Conservation (phyloP, 805 yeast species). For the Metschnikowia amazonensis region DNA sequence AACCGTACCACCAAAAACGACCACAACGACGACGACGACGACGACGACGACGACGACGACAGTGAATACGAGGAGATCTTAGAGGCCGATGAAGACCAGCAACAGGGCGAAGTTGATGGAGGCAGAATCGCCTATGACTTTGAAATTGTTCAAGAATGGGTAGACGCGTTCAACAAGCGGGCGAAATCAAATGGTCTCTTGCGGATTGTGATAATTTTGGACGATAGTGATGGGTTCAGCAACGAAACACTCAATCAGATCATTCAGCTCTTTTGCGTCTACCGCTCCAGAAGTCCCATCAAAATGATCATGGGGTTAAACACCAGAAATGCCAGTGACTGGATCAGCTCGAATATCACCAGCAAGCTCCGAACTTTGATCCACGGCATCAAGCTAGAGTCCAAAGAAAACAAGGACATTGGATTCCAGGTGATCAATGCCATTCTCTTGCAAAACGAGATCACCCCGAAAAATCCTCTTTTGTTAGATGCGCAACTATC, state of each 20-base stretch:
- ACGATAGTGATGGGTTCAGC: slow-evolving; percentile 35
- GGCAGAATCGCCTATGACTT: slow-evolving; percentile 35
- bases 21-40: slow-evolving; percentile 5
- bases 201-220: slow-evolving; percentile 29
- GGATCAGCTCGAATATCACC: slow-evolving; percentile 35
- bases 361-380: slow-evolving; percentile 28
- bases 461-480: slow-evolving; percentile 19
- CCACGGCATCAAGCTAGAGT: slow-evolving; percentile 30
- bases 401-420: slow-evolving; percentile 30
- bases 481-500: slow-evolving; percentile 24
- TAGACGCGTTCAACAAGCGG: slow-evolving; percentile 12
- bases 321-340: slow-evolving; percentile 31
- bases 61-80: slow-evolving; percentile 9
- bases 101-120: slow-evolving; percentile 14
- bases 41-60: slow-evolving; percentile 12
- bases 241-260: slow-evolving; percentile 35
- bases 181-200: slow-evolving; percentile 10
- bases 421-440: slow-evolving; percentile 34
- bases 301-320: slow-evolving; percentile 37
- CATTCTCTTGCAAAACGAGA: slow-evolving; percentile 27
- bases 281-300: slow-evolving; percentile 26
- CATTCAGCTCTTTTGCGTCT: slow-evolving; percentile 28
- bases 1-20: not conserved
- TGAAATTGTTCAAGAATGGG: slow-evolving; percentile 35
- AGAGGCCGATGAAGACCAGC: slow-evolving; percentile 19